Base-by-base conservation (phyloP, 1,284 basidiomycete species). In the Irpex sp. region DNA sequence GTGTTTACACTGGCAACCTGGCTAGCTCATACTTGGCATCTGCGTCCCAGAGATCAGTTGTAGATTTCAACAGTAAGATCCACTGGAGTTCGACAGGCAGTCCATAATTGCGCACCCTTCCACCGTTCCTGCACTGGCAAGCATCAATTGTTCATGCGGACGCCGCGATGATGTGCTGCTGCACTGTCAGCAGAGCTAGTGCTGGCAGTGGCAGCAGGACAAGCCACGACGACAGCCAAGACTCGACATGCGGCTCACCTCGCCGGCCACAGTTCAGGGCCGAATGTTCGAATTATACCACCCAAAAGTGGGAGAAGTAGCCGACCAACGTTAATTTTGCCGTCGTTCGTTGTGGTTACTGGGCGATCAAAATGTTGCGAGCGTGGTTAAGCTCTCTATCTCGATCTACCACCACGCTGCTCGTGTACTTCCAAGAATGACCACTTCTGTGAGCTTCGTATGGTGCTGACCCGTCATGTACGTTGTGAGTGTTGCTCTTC, bases 21-120 rank as follows among this genome's bases (percentile, higher is more conserved):
- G 37, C 57, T 54, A 62, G 15, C 48, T 58, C 61, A 7, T 62
- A 15, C 51, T n/a, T 36, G 61, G 61, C 47, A 62, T 36, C 31
- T 58, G 21, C 5, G 61, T 17, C 61, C 61, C 61, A 62, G 26
- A 52, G 51, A 52, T 52, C 51, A 9, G 3, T 9, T n/a, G n/a
- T 9, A n/a, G 51, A 52, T 47, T 11, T 47, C 9, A n/a, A 47
- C 11, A 47, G 44, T 47, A 13, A n/a, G n/a, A n/a, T 11, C 44
- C 44, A 47, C 44, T 47, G 11, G n/a, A n/a, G 44, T n/a, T 47
- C 11, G 44, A n/a, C 11, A 47, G 44, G 11, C 9, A 11, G 11
- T 47, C 51, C 19, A n/a, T 19, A 52, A 52, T 19, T 19, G 9
- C 19, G 13, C 19, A 52, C 51, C 15, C 51, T 44, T 11, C 40